Percentiles rank a stretch among this genome's conserved stretches.
Evolutionary conservation across 2,329 filamentous ascomycete genomes (phyloP).

Genomic region (Fusarium multiceps): DNA sequence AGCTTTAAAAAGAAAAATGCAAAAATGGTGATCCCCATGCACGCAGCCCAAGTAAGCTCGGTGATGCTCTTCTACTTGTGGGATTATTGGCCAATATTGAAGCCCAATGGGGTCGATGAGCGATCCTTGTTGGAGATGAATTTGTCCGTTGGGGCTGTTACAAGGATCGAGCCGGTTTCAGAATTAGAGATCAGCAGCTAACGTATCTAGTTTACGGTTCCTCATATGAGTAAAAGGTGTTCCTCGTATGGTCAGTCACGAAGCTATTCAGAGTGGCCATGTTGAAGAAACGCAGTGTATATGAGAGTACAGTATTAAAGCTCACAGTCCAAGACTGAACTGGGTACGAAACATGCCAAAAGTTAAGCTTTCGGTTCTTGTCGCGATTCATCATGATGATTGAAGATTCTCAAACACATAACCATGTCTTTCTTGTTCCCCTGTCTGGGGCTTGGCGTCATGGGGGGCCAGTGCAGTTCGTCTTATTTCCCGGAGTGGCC

Average conservation of each 20-base stretch:
- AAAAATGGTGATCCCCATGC: conserved; percentile 3
- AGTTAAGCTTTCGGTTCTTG: background rate
- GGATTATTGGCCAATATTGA: conserved; percentile 1
- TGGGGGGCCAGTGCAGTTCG: conserved; percentile 24
- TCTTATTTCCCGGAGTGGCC: conserved; percentile 28
- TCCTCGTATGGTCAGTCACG: background rate
- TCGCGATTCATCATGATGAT: background rate
- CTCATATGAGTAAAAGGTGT: background rate
- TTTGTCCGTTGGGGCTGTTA: conserved; percentile 18
- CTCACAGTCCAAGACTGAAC: too few species aligned
- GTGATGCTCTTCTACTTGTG: background rate
- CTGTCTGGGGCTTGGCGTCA: conserved; percentile 37
- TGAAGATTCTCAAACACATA: background rate
- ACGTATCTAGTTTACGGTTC: conserved; percentile 1
- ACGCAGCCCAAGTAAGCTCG: background rate
- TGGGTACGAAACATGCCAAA: background rate
- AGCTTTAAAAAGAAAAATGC: conserved; percentile 26
- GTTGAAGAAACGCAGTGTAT: background rate
- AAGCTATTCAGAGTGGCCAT: background rate
- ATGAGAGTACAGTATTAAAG: too few species aligned
- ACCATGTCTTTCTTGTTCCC: conserved; percentile 14
- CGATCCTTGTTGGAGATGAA: conserved; percentile 8
- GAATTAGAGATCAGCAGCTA: conserved; percentile 28
- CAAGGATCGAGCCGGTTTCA: conserved; percentile 35
- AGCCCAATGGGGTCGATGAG: background rate